These are phyloP conservation scores for Macrotyloma uniflorum DNA, from an alignment of 306 rosid species.

Conservation along the genomic window DNA sequence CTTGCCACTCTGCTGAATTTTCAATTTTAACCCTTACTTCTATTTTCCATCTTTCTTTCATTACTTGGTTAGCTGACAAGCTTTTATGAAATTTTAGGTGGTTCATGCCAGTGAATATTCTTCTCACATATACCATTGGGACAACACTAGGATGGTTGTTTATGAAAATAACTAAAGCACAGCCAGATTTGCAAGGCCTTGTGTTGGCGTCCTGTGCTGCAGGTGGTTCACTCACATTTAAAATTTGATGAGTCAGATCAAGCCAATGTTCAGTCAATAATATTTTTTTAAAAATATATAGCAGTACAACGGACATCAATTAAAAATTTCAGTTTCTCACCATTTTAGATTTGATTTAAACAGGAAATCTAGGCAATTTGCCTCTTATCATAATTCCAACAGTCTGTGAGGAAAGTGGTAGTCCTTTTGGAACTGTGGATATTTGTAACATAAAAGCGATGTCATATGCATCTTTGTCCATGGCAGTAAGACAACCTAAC, in stretches of 20 bases:
- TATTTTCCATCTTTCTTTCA: background rate
- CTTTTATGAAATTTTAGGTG: slow-evolving; percentile 35
- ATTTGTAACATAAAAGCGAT: slow-evolving; percentile 34
- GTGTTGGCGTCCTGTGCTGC: slow-evolving; percentile 45
- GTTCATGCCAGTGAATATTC: slow-evolving; percentile 48
- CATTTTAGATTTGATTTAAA: background rate
- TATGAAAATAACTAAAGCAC: slow-evolving; percentile 31
- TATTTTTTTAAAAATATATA: too few relatives aligned
- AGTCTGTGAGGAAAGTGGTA: slow-evolving; percentile 28
- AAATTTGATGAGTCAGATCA: background rate
- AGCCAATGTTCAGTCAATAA: background rate
- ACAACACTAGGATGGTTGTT: slow-evolving; percentile 38
- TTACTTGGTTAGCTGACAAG: background rate
- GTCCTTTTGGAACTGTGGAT: slow-evolving; percentile 41
- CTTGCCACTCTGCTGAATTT: background rate
- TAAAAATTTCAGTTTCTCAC: background rate
- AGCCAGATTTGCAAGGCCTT: slow-evolving; percentile 37
- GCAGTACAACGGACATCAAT: background rate
- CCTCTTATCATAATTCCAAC: slow-evolving; percentile 42
- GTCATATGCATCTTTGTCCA: slow-evolving; percentile 39
- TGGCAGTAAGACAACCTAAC: slow-evolving; percentile 39
- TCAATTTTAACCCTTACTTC: background rate
- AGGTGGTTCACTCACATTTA: slow-evolving; percentile 23
- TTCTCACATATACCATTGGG: slow-evolving; percentile 33
- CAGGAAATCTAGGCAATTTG: slow-evolving; percentile 45